phyloP scores from a whole-genome alignment of 75 land plant genomes.

The Pinus albicaulis region DNA sequence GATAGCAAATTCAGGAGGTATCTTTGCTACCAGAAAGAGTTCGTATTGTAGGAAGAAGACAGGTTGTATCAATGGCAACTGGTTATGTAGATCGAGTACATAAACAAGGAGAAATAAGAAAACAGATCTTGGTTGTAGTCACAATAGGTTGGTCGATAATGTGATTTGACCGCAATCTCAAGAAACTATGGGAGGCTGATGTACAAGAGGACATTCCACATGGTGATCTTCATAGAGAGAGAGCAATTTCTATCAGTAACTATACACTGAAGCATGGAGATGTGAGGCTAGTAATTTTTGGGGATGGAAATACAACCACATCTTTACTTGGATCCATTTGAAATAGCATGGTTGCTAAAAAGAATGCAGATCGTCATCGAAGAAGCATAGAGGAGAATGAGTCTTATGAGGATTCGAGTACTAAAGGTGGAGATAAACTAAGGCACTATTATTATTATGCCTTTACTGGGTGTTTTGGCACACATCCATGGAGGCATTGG shows the following conservation, averaged over 20 bases:
- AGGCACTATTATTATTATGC: constrained; percentile 93
- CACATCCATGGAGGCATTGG: constrained; percentile 69
- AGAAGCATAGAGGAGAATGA: constrained; percentile 65
- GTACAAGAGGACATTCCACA: constrained; percentile 91
- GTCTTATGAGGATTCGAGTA: too few species aligned
- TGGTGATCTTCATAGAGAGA: constrained; percentile 85
- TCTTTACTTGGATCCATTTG: constrained; percentile 89
- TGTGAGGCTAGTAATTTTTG: constrained; percentile 82
- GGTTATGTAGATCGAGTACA: constrained; percentile 68
- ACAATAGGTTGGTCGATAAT: constrained; percentile 94
- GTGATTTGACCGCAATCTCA: constrained; percentile 95
- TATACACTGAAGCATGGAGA: constrained; percentile 95
- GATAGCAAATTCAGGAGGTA: too few species aligned
- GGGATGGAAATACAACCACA: constrained; percentile 96
- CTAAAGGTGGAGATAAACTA: constrained; percentile 24
- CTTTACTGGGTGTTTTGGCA: constrained; percentile 84
- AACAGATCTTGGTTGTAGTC: constrained; percentile 95
- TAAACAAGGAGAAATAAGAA: constrained; percentile 47
- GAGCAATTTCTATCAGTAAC: constrained; percentile 82
- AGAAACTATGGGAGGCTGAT: constrained; percentile 90
- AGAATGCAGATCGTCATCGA: constrained; percentile 59
- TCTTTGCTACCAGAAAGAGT: constrained; percentile 80
- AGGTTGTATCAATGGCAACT: constrained; percentile 85
- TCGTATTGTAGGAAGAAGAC: constrained; percentile 73
- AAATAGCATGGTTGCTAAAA: constrained; percentile 62